Base-by-base conservation (phyloP, 2,329 filamentous ascomycete species). In the Fusarium sp. region DNA sequence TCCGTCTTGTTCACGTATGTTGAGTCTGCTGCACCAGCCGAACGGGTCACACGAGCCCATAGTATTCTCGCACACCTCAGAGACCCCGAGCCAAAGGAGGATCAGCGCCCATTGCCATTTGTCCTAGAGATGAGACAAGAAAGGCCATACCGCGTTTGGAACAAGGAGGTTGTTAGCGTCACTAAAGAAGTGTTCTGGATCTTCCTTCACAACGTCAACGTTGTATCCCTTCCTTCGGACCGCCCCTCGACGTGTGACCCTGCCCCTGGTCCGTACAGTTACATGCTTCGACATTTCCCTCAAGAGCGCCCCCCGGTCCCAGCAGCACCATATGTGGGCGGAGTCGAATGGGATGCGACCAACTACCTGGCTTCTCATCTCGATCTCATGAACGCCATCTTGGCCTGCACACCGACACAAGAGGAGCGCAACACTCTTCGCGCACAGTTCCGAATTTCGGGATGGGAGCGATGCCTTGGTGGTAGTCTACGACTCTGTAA, bases 151-250 rank as follows among this genome's bases (percentile, higher is more conserved):
- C 93, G 94, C 38, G 89, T 97, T 6, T 99, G 96, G 96, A 94
- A 92, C 83, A 96, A 95, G 82, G 96, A 99, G 83, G 91, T 96
- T 23, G 92, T 92, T 67, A 95, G 93, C 77, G 96, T 98, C 53
- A 97, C 95, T 46, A 98, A 98, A 82, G 96, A 99, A 81, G 96
- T 98, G 33, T 99, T 99, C 81, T 99, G 96, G 96, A 98, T 98
- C 80, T 99, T 98, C 84, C 87, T 98, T 60, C 96, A 98, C 82
- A 93, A 97, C 76, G 87, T 97, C 65, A 98, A 98, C 78, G 92
- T 98, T 50, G 89, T 98, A 42, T 88, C 94, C 28, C 82, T 93
- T 38, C 89, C 91, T 4, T 78, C 83, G 38, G 84, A 86, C 18
- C 75, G 69, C 70, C 78, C 69, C 52, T 61, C 75, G 74, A 75